A percentile compares a stretch with the other conserved stretches of the same genome.
Conservation (phyloP, 352 stramenopile species). For the Phytopythium aichiense region DNA sequence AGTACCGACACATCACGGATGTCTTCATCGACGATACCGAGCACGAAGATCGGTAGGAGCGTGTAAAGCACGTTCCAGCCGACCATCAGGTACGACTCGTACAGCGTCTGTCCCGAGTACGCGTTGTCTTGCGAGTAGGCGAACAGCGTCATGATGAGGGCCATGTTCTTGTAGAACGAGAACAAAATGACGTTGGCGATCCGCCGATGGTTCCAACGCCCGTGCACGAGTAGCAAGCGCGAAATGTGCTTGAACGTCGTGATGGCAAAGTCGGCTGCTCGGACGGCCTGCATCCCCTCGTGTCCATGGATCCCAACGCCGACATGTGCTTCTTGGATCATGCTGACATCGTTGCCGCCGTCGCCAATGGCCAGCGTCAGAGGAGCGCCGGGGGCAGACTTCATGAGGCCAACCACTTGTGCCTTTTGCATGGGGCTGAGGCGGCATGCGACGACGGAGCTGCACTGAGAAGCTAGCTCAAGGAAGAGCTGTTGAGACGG, state of each 20-base stretch:
- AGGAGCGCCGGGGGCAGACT: conserved; percentile 54
- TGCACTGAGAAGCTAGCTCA: conserved; percentile 83
- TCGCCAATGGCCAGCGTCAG: conserved; percentile 97
- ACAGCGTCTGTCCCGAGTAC: conserved; percentile 91
- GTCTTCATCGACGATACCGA: conserved; percentile 82
- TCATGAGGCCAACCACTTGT: conserved; percentile 93
- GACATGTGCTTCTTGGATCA: conserved; percentile 99
- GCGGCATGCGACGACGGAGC: conserved; percentile 83
- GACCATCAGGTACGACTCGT: conserved; percentile 87
- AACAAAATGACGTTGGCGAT: conserved; percentile 82
- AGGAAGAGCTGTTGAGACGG: conserved; percentile 65
- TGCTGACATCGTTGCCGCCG: conserved; percentile 98
- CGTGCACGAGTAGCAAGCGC: conserved; percentile 73
- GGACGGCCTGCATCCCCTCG: conserved; percentile 92
- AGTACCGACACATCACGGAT: conserved; percentile 71
- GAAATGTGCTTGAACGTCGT: conserved; percentile 78
- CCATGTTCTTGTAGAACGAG: conserved; percentile 90
- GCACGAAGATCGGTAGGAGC: conserved; percentile 90
- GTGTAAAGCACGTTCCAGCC: conserved; percentile 96
- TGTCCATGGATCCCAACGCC: conserved; percentile 98
- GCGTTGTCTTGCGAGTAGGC: conserved; percentile 83
- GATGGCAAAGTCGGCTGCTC: conserved; percentile 83
- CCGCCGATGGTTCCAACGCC: conserved; percentile 81
- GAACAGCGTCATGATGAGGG: conserved; percentile 94
- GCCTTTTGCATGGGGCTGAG: conserved; percentile 92